These are phyloP conservation scores for Apophysomyces trapeziformis DNA, from an alignment of 371 early-diverging fungal species.

Conservation along the genomic window DNA sequence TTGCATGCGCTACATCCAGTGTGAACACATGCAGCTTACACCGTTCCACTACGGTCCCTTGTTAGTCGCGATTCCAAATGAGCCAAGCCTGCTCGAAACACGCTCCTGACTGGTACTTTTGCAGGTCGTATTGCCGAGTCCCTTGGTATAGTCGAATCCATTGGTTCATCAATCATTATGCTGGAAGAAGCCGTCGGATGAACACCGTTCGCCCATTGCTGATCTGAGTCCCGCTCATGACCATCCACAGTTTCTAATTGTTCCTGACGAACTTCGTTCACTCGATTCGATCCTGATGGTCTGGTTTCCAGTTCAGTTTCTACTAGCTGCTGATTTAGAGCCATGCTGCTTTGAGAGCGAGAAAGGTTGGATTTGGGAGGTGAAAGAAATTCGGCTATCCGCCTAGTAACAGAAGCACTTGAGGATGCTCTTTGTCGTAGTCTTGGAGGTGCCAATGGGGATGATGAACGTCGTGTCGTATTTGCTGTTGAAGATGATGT, in stretches of 20 bases:
- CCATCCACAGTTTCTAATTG: background rate
- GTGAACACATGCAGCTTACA: slow-evolving; percentile 10
- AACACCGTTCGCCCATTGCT: slow-evolving; percentile 9
- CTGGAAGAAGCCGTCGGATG: background rate
- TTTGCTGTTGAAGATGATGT: slow-evolving; percentile 5
- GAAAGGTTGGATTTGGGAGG: slow-evolving; percentile 15
- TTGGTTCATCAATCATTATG: slow-evolving; percentile 1
- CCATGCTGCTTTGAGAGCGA: slow-evolving; percentile 22
- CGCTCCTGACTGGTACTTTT: slow-evolving; percentile 3
- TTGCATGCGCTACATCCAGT: background rate
- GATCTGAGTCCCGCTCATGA: slow-evolving; percentile 11
- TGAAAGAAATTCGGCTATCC: slow-evolving; percentile 21
- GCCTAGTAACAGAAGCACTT: slow-evolving; percentile 24
- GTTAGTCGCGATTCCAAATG: slow-evolving; percentile 16
- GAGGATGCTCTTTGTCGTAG: slow-evolving; percentile 26
- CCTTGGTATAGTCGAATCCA: background rate
- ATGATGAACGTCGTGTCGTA: slow-evolving; percentile 2
- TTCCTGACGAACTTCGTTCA: slow-evolving; percentile 6
- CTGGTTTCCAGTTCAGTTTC: background rate
- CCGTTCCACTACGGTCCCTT: slow-evolving; percentile 25
- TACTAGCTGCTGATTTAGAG: slow-evolving; percentile 16
- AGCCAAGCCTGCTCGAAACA: slow-evolving; percentile 15
- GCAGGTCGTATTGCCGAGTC: background rate
- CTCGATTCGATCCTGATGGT: background rate
- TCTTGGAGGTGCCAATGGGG: slow-evolving; percentile 8